These are phyloP conservation scores for Fraxinus anomala DNA, from an alignment of 257 asterid species.

Conservation along the genomic window DNA sequence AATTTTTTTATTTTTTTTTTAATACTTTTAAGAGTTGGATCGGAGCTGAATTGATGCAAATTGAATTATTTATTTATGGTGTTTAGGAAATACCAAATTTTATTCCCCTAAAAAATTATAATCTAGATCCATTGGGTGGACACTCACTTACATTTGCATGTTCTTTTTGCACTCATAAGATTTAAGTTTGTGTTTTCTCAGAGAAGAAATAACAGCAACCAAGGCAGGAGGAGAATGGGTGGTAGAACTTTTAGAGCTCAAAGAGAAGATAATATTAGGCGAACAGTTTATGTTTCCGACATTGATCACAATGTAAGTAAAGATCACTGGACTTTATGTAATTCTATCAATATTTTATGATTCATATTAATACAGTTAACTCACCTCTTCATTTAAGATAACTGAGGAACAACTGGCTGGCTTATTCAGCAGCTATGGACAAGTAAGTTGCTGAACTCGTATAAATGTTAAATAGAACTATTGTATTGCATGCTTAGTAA, in stretches of 20 bases:
- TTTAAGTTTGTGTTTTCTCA: conserved; percentile 37
- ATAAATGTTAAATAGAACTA: background rate
- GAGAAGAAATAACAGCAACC: conserved; percentile 65
- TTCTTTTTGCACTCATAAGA: background rate
- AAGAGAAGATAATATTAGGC: conserved; percentile 83
- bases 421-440: conserved; percentile 78
- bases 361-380: conserved; percentile 29
- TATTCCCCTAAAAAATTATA: no score
- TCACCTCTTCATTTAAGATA: conserved; percentile 47
- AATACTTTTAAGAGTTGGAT: no score
- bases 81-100: no score
- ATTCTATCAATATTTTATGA: background rate
- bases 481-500: conserved; percentile 16
- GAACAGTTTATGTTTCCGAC: conserved; percentile 94
- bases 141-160: background rate
- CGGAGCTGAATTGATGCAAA: no score
- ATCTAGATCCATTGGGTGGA: no score
- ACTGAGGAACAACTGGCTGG: conserved; percentile 94
- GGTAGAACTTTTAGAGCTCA: conserved; percentile 83
- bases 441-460: conserved; percentile 50
- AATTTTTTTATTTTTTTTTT: no score
- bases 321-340: background rate
- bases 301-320: conserved; percentile 77
- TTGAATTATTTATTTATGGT: no score
- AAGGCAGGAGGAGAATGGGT: conserved; percentile 62